Conservation (phyloP, 371 early-diverging fungal species). For the Cokeromyces recurvatus region DNA sequence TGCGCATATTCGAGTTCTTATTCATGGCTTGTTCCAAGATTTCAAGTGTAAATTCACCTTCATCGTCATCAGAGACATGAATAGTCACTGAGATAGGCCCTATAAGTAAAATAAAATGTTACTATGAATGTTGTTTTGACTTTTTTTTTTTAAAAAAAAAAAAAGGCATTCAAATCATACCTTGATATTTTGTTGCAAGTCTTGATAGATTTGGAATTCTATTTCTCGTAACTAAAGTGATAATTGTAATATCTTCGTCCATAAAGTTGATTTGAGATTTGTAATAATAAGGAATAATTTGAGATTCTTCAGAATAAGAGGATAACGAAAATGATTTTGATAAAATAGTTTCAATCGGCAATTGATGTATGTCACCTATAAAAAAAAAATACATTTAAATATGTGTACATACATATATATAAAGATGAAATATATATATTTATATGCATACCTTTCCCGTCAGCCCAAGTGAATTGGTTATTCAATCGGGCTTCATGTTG, state of each 20-base stretch:
- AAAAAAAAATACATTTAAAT: neutral
- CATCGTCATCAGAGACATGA: slow-evolving; percentile 50
- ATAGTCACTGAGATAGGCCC: slow-evolving; percentile 57
- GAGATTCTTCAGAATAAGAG: slow-evolving; percentile 38
- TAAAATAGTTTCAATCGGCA: slow-evolving; percentile 19
- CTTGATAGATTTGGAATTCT: slow-evolving; percentile 41
- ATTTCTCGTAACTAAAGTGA: slow-evolving; percentile 50
- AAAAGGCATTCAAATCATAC: too few relatives aligned
- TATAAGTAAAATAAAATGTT: slow-evolving; percentile 13
- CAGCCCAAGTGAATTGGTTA: slow-evolving; percentile 20
- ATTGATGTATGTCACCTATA: slow-evolving; percentile 18
- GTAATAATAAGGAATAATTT: slow-evolving; percentile 56
- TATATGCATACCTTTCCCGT: slow-evolving; percentile 19
- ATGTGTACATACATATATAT: too few relatives aligned
- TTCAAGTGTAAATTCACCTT: slow-evolving; percentile 36
- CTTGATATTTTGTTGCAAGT: slow-evolving; percentile 49
- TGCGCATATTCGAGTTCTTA: slow-evolving; percentile 38
- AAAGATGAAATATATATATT: too few relatives aligned
- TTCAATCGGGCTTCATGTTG: slow-evolving; percentile 2
- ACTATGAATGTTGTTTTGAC: slow-evolving; percentile 1
- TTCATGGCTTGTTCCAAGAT: slow-evolving; percentile 41
- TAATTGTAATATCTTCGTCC: slow-evolving; percentile 52
- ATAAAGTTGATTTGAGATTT: slow-evolving; percentile 35
- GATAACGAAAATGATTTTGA: slow-evolving; percentile 25
- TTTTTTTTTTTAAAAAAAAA: too few relatives aligned